These are phyloP conservation scores for Canariomyces notabilis DNA, from an alignment of 2,329 filamentous ascomycete species.

Conservation along the genomic window DNA sequence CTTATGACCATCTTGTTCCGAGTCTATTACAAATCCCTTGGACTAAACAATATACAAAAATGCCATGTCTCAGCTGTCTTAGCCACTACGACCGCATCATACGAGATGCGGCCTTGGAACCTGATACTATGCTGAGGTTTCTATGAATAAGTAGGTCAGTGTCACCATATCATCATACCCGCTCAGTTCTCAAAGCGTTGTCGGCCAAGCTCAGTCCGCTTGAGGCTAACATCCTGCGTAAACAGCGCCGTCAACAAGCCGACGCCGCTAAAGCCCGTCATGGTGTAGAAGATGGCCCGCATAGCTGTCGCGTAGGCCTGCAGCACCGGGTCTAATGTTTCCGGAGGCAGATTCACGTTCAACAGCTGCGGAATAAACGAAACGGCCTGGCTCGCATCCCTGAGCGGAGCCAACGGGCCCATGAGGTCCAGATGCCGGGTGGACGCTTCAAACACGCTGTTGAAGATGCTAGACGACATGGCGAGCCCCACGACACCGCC, in stretches of 20 bases:
- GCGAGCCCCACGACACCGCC: constrained; percentile 35
- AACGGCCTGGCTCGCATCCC: constrained; percentile 19
- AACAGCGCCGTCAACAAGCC: constrained; percentile 9
- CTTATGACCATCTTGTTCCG: too few species aligned
- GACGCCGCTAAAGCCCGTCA: constrained; percentile 4
- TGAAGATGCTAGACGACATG: constrained; percentile 32
- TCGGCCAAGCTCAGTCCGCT: constrained; percentile 8
- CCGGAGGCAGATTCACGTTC: not conserved
- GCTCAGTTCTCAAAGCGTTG: constrained; percentile 17
- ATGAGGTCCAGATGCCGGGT: constrained; percentile 14
- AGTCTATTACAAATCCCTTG: too few species aligned
- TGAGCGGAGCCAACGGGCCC: constrained; percentile 7
- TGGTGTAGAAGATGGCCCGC: constrained; percentile 6
- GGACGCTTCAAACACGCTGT: constrained; percentile 25
- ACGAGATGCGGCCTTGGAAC: too few species aligned
- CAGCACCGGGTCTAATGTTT: too few species aligned
- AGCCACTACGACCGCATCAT: too few species aligned
- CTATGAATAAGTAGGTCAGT: too few species aligned
- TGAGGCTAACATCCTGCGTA: constrained; percentile 6
- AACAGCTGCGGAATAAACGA: constrained; percentile 18
- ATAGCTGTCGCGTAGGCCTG: constrained; percentile 6
- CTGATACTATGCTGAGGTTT: too few species aligned
- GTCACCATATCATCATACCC: too few species aligned
- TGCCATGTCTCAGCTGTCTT: too few species aligned
- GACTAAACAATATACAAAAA: too few species aligned